Evolutionary conservation across 257 asterid genomes (phyloP).

Genomic region (Solanum raphanifolium): DNA sequence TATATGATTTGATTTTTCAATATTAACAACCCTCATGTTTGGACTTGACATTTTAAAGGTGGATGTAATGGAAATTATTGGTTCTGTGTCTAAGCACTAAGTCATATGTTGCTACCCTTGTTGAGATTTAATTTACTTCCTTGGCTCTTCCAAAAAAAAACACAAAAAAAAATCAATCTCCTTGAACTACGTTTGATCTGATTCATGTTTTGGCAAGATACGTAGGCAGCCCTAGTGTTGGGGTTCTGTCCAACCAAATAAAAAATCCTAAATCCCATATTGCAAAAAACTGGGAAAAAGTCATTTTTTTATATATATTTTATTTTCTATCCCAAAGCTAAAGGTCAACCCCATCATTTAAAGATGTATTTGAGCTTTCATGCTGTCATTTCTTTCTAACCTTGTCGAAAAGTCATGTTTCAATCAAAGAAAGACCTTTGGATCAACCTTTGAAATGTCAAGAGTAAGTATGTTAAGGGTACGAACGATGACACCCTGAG

Average conservation of each 20-base stretch:
- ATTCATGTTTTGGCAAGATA: background rate
- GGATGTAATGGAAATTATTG: rapidly evolving
- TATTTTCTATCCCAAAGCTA: background rate
- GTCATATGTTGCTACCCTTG: background rate
- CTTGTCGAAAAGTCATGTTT: too few species aligned
- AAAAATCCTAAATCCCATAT: background rate
- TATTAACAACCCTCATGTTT: background rate
- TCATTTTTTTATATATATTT: background rate
- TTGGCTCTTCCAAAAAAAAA: too few species aligned
- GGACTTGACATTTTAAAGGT: background rate
- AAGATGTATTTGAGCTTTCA: too few species aligned
- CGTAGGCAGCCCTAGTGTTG: background rate
- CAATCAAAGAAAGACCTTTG: background rate
- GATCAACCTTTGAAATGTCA: background rate
- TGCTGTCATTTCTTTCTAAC: too few species aligned
- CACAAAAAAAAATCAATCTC: too few species aligned
- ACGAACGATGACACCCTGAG: too few species aligned
- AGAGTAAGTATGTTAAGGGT: background rate
- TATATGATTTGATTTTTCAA: background rate
- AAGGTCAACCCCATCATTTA: background rate
- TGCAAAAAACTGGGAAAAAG: background rate
- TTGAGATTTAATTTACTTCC: too few species aligned
- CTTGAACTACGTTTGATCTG: background rate
- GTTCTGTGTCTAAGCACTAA: too few species aligned
- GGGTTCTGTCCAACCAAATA: background rate